These are phyloP conservation scores for Apiotrichum mycotoxinovorans DNA, from an alignment of 1,284 basidiomycete species.

Conservation along the genomic window DNA sequence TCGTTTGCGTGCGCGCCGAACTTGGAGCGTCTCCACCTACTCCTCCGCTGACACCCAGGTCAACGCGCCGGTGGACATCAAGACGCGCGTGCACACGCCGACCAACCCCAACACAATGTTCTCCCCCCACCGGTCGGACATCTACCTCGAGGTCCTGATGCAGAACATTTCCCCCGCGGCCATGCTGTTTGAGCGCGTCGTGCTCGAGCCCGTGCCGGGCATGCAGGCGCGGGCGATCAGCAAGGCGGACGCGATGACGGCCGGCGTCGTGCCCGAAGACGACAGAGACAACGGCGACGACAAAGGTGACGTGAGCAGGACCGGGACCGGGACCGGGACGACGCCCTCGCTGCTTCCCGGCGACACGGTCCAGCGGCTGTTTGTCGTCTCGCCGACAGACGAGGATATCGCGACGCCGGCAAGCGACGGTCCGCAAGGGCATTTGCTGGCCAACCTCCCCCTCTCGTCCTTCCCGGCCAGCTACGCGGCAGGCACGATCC, in stretches of 20 bases:
- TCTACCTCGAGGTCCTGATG: slow-evolving; percentile 81
- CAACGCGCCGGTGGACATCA: slow-evolving; percentile 80
- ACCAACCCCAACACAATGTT: slow-evolving; percentile 67
- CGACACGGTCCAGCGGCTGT: slow-evolving; percentile 77
- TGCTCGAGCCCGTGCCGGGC: slow-evolving; percentile 67
- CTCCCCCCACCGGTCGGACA: slow-evolving; percentile 63
- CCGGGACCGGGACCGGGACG: too few species aligned
- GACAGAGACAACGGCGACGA: slow-evolving; percentile 12
- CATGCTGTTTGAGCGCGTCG: slow-evolving; percentile 70
- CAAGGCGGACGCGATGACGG: slow-evolving; percentile 19
- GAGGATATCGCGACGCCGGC: slow-evolving; percentile 1
- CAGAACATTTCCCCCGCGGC: slow-evolving; percentile 75
- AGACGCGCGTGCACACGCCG: slow-evolving; percentile 76
- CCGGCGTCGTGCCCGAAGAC: slow-evolving; percentile 26
- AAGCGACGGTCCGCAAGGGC: slow-evolving; percentile 70
- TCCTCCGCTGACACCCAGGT: slow-evolving; percentile 59
- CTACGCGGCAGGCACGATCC: slow-evolving; percentile 62
- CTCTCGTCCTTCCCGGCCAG: slow-evolving; percentile 54
- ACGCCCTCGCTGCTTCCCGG: slow-evolving; percentile 66
- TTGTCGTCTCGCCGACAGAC: slow-evolving; percentile 62
- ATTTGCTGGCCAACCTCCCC: slow-evolving; percentile 47
- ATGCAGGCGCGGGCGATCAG: slow-evolving; percentile 55
- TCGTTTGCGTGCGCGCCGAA: too few species aligned
- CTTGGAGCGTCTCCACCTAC: too few species aligned
- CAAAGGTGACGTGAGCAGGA: too few species aligned